phyloP scores from a whole-genome alignment of 768 basidiomycete species.

The Naganishia onofrii region DNA sequence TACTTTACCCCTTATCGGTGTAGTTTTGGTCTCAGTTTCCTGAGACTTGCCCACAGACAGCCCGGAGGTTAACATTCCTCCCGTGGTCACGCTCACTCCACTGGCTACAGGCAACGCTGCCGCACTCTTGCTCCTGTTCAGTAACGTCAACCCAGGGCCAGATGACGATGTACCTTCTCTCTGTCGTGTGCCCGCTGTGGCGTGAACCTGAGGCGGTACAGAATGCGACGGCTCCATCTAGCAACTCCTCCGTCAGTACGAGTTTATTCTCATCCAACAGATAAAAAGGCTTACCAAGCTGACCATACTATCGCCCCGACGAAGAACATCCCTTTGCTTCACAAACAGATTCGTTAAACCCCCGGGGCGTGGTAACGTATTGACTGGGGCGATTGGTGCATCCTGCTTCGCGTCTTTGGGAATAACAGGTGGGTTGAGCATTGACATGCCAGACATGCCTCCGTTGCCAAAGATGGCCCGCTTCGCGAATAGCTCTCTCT shows the following conservation, averaged over 20 bases:
- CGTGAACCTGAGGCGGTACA: background rate
- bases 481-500: slow-evolving; percentile 52
- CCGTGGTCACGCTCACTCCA: slow-evolving; percentile 43
- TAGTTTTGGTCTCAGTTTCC: slow-evolving; percentile 8
- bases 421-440: background rate
- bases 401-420: background rate
- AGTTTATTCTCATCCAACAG: background rate
- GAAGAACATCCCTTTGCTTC: slow-evolving; percentile 28
- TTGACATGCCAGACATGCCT: slow-evolving; percentile 18
- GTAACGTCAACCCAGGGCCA: slow-evolving; percentile 8
- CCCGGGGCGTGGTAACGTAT: slow-evolving; percentile 29
- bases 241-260: background rate
- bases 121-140: slow-evolving; percentile 47
- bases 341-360: slow-evolving; percentile 46
- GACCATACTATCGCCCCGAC: slow-evolving; percentile 48
- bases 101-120: slow-evolving; percentile 49
- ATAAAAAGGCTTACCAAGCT: slow-evolving; percentile 41
- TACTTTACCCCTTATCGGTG: slow-evolving; percentile 25
- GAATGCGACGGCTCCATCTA: slow-evolving; percentile 16
- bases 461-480: slow-evolving; percentile 44
- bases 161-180: slow-evolving; percentile 12
- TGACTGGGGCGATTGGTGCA: background rate
- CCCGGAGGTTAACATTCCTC: slow-evolving; percentile 9
- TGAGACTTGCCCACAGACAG: background rate
- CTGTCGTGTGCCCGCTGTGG: slow-evolving; percentile 8